Evolutionary conservation across 306 rosid species (phyloP).

Genomic region (Quercus wislizeni): DNA sequence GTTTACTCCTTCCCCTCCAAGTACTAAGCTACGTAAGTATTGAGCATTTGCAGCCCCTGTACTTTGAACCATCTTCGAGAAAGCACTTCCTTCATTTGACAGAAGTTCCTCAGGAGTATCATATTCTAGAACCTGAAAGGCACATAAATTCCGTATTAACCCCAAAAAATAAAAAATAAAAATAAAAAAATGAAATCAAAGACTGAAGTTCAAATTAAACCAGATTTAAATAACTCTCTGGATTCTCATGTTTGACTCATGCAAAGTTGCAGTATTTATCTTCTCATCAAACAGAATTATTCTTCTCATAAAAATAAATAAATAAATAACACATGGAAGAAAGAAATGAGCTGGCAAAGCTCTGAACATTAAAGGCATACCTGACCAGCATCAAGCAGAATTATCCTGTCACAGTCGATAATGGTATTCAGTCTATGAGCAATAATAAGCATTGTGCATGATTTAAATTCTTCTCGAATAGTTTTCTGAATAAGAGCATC

Average conservation of each 20-base stretch:
- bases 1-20: conserved; percentile 25
- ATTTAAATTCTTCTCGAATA: conserved; percentile 72
- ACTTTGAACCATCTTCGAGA: conserved; percentile 77
- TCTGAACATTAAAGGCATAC: conserved; percentile 32
- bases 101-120: conserved; percentile 57
- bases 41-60: conserved; percentile 86
- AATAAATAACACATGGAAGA: neutral
- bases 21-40: conserved; percentile 56
- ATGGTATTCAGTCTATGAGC: conserved; percentile 89
- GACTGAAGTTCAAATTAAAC: neutral
- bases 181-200: conserved; percentile 8
- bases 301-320: neutral
- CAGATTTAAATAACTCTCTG: neutral
- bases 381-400: conserved; percentile 73
- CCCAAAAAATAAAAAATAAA: neutral
- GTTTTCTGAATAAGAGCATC: conserved; percentile 89
- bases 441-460: conserved; percentile 84
- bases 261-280: conserved; percentile 8
- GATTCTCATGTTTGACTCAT: neutral
- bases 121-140: conserved; percentile 65
- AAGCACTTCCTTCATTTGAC: conserved; percentile 54
- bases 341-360: neutral
- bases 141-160: neutral
- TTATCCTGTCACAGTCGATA: conserved; percentile 71
- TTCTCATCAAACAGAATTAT: neutral